These are phyloP conservation scores for Penicillium simplicissimum DNA, from an alignment of 495 filamentous ascomycete genomes.

Conservation along the genomic window DNA sequence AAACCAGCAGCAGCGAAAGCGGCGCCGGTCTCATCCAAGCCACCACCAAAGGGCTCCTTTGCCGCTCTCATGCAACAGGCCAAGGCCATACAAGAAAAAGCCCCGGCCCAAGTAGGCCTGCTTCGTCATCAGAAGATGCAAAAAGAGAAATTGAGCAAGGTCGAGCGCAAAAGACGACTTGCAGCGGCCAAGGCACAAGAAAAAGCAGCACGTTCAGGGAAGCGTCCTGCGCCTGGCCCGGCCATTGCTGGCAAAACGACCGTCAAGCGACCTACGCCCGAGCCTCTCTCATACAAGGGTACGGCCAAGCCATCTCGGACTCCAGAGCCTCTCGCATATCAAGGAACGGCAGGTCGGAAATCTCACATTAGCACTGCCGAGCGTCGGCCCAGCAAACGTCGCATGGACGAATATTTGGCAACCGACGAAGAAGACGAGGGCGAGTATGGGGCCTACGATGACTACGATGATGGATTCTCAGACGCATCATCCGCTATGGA, in stretches of 20 bases:
- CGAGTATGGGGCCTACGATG: slow-evolving; percentile 34
- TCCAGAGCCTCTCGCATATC: slow-evolving; percentile 49
- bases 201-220: slow-evolving; percentile 33
- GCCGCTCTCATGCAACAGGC: slow-evolving; percentile 46
- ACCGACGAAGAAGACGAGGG: slow-evolving; percentile 52
- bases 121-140: slow-evolving; percentile 40
- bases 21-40: slow-evolving; percentile 23
- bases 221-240: slow-evolving; percentile 24
- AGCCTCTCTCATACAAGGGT: slow-evolving; percentile 50
- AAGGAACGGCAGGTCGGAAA: slow-evolving; percentile 53
- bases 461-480: slow-evolving; percentile 56
- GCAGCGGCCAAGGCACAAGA: slow-evolving; percentile 37
- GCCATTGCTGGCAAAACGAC: slow-evolving; percentile 24
- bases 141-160: slow-evolving; percentile 43
- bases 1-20: slow-evolving; percentile 17
- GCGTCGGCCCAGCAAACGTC: slow-evolving; percentile 38
- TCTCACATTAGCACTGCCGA: slow-evolving; percentile 29
- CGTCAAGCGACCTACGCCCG: slow-evolving; percentile 30
- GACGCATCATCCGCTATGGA: slow-evolving; percentile 67
- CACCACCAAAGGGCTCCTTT: slow-evolving; percentile 46
- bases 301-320: slow-evolving; percentile 48
- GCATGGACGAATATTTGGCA: slow-evolving; percentile 48
- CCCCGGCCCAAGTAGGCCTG: slow-evolving; percentile 36
- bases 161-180: slow-evolving; percentile 42
- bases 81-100: slow-evolving; percentile 39